Percentiles rank a stretch among this genome's conserved stretches.
These are phyloP conservation scores for Mycena vitilis DNA, from an alignment of 768 basidiomycete genomes.

Conservation along the genomic window DNA sequence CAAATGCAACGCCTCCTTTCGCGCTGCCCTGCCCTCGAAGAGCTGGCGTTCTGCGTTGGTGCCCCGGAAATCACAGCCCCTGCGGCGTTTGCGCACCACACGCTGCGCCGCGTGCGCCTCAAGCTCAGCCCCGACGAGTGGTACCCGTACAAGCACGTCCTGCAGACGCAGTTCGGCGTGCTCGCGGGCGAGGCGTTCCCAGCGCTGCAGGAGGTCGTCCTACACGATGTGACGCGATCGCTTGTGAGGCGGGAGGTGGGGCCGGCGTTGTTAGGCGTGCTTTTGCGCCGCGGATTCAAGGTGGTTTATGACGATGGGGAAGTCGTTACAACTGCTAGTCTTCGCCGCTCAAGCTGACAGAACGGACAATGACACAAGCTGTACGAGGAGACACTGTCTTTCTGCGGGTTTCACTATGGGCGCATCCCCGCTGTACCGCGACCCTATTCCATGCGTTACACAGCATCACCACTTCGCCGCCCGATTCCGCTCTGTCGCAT, in stretches of 20 bases:
- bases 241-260: conserved; percentile 1
- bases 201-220: conserved; percentile 4
- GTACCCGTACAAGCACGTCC: conserved; percentile 10
- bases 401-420: no score
- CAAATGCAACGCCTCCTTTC: conserved; percentile 27
- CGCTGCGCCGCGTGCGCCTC: conserved; percentile 20
- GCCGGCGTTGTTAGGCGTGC: not conserved
- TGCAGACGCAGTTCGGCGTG: conserved; percentile 4
- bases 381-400: no score
- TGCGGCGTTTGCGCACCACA: not conserved
- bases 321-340: not conserved
- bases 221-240: conserved; percentile 15
- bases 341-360: no score
- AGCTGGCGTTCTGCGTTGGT: conserved; percentile 24
- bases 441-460: no score
- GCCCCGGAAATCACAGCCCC: conserved; percentile 27
- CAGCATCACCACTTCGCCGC: no score
- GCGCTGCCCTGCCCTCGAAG: conserved; percentile 11
- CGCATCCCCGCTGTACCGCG: no score
- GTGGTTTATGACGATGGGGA: not conserved
- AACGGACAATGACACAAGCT: no score
- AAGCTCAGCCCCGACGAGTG: conserved; percentile 29
- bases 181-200: conserved; percentile 17
- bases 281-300: not conserved
- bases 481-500: no score